Evolutionary conservation across 1,284 basidiomycete species (phyloP).

Genomic region (Ustilago sp.): DNA sequence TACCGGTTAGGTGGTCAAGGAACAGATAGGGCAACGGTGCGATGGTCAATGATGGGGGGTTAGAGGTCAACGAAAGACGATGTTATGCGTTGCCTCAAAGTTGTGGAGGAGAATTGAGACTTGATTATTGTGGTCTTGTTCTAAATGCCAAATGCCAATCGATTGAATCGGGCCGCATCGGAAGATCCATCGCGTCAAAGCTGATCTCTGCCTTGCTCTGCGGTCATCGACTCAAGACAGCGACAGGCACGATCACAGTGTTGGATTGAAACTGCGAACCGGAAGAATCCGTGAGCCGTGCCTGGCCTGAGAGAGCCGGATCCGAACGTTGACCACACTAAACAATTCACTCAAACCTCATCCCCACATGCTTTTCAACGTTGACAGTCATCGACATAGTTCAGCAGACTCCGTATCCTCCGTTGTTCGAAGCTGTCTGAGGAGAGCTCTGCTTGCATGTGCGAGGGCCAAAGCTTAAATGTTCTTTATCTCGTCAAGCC

Average conservation of each 20-base stretch:
- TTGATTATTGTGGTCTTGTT: conserved; percentile 4
- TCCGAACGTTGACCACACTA: conserved; percentile 18
- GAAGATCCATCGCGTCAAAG: neutral
- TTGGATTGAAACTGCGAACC: conserved; percentile 4
- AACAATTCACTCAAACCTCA: neutral
- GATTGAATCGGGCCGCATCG: conserved; percentile 22
- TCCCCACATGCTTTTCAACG: neutral
- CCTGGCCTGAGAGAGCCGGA: conserved; percentile 11
- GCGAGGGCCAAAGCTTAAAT: no score
- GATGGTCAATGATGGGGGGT: conserved; percentile 7
- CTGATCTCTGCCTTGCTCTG: conserved; percentile 6
- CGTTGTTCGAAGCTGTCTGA: no score
- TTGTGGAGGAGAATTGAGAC: conserved; percentile 40
- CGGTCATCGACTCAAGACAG: conserved; percentile 3
- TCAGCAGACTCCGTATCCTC: neutral
- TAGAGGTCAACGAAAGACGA: neutral
- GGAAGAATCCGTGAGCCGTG: conserved; percentile 23
- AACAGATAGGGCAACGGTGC: neutral
- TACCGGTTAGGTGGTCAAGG: neutral
- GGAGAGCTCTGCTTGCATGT: no score
- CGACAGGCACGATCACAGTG: conserved; percentile 16
- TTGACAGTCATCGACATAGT: neutral
- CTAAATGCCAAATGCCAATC: conserved; percentile 15
- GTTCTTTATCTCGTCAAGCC: no score
- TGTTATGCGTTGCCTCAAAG: conserved; percentile 5